phyloP scores from a whole-genome alignment of 805 yeast genomes.

The Metschnikowia continentalis region DNA sequence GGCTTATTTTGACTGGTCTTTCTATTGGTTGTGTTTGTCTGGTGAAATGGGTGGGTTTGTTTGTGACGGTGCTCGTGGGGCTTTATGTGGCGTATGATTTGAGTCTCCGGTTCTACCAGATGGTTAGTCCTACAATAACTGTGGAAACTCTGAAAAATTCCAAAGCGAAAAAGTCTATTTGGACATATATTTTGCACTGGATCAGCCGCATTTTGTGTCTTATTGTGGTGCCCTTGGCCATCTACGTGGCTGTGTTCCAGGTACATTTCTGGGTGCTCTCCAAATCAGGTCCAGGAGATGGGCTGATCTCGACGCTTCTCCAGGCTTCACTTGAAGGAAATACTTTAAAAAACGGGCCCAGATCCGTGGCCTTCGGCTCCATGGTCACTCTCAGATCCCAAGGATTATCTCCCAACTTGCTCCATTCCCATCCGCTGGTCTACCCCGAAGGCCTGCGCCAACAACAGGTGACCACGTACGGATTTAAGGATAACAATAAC shows the following conservation, averaged over 20 bases:
- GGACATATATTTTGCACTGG: conserved; percentile 63
- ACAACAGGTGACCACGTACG: conserved; percentile 92
- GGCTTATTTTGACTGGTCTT: conserved; percentile 61
- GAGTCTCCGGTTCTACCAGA: conserved; percentile 39
- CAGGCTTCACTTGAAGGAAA: conserved; percentile 80
- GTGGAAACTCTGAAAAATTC: no score
- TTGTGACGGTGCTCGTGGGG: conserved; percentile 59
- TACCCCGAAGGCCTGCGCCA: conserved; percentile 92
- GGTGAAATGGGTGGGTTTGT: conserved; percentile 82
- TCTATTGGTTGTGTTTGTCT: conserved; percentile 81
- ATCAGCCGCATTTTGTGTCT: conserved; percentile 56
- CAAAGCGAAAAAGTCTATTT: neutral
- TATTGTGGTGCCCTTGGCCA: conserved; percentile 64
- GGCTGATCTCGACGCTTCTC: conserved; percentile 82
- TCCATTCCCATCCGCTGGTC: conserved; percentile 83
- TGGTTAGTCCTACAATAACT: neutral
- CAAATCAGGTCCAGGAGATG: conserved; percentile 89
- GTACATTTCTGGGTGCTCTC: conserved; percentile 73
- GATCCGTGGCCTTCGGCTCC: conserved; percentile 62
- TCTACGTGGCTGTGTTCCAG: conserved; percentile 72
- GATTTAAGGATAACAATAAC: conserved; percentile 55
- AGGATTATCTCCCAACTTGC: conserved; percentile 65
- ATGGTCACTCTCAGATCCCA: conserved; percentile 62
- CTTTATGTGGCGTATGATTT: conserved; percentile 54
- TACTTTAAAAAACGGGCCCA: conserved; percentile 61